Evolutionary conservation across 2,329 filamentous ascomycete species (phyloP).

Genomic region (Ophiocordyceps camponoti-floridani): DNA sequence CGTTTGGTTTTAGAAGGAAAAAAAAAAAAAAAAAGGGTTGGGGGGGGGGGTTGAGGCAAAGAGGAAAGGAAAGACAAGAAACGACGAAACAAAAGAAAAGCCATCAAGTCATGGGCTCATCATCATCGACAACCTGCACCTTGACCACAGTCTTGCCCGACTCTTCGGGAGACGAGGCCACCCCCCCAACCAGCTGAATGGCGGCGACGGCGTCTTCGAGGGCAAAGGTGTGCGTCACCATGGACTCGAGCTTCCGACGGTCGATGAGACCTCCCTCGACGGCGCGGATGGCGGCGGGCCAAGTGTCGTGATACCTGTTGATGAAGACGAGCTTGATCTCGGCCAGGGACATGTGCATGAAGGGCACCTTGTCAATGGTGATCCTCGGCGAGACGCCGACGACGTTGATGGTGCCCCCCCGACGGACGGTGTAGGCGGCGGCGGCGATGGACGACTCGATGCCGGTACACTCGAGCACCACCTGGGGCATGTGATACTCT

Average conservation of each 20-base stretch:
- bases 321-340: conserved; percentile 55
- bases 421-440: conserved; percentile 34
- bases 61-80: too few species aligned
- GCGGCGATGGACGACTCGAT: conserved; percentile 45
- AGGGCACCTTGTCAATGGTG: conserved; percentile 44
- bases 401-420: conserved; percentile 43
- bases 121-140: conserved; percentile 8
- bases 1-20: too few species aligned
- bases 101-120: too few species aligned
- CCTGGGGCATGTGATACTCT: conserved; percentile 38
- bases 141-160: conserved; percentile 4
- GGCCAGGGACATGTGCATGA: conserved; percentile 46
- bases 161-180: not conserved
- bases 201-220: conserved; percentile 42
- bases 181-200: conserved; percentile 7
- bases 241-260: conserved; percentile 25
- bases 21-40: too few species aligned
- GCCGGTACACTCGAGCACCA: conserved; percentile 47
- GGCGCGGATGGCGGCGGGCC: conserved; percentile 46
- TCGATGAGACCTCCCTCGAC: conserved; percentile 41
- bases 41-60: too few species aligned
- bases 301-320: conserved; percentile 52
- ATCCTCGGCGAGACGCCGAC: conserved; percentile 43
- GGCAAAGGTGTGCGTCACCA: conserved; percentile 42
- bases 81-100: too few species aligned